phyloP scores from a whole-genome alignment of 352 stramenopile species.

The Phytophthora hybrid region DNA sequence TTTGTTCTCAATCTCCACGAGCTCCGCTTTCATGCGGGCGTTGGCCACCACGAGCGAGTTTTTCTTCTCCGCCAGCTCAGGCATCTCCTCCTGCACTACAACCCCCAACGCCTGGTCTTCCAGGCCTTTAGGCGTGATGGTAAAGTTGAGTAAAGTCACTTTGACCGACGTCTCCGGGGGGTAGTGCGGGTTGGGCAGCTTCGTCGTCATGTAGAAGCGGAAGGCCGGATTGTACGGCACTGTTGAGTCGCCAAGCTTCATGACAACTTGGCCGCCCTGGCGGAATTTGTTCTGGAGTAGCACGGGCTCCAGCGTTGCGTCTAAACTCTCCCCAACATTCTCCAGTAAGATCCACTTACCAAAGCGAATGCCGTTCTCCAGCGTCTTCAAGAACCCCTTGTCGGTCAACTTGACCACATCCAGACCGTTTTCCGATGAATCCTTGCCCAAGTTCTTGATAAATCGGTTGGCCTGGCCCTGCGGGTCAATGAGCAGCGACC shows the following conservation, averaged over 20 bases:
- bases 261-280: conserved; percentile 93
- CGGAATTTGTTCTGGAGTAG: conserved; percentile 94
- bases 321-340: conserved; percentile 88
- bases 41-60: conserved; percentile 94
- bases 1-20: conserved; percentile 95
- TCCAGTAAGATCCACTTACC: conserved; percentile 93
- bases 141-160: conserved; percentile 94
- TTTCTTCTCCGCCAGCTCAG: conserved; percentile 94
- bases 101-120: conserved; percentile 93
- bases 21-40: conserved; percentile 92
- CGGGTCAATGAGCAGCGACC: conserved; percentile 93
- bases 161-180: conserved; percentile 94
- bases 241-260: conserved; percentile 92
- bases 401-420: conserved; percentile 88
- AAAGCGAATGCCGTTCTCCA: conserved; percentile 94
- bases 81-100: conserved; percentile 94
- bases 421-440: conserved; percentile 85
- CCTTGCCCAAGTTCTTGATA: conserved; percentile 93
- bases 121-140: conserved; percentile 91
- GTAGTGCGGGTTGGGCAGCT: conserved; percentile 94
- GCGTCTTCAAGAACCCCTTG: conserved; percentile 81
- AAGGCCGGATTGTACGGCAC: conserved; percentile 93
- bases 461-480: conserved; percentile 94
- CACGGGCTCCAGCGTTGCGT: conserved; percentile 92
- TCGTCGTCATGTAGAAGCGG: conserved; percentile 95